phyloP scores from a whole-genome alignment of 257 asterid genomes.

The Capsicum pubescens region DNA sequence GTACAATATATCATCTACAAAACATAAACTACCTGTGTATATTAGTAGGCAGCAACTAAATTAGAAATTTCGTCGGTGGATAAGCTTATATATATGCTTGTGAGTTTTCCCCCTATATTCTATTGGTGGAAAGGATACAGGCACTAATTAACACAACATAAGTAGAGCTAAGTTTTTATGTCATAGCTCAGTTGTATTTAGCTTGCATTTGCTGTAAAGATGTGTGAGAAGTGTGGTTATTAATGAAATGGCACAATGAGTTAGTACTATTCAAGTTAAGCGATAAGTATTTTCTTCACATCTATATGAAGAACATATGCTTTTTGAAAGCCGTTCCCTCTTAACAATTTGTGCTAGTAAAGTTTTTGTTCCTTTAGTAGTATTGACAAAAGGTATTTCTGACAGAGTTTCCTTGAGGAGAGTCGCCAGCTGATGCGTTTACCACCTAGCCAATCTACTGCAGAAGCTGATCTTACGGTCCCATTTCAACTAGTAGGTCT shows the following conservation, averaged over 20 bases:
- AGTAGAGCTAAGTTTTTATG: background rate
- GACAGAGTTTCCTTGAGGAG: conserved; percentile 97
- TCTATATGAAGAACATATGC: background rate
- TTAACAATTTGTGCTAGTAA: conserved; percentile 3
- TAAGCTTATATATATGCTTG: background rate
- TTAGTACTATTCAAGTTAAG: conserved; percentile 18
- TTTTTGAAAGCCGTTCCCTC: background rate
- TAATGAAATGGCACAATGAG: background rate
- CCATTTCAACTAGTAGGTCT: conserved; percentile 90
- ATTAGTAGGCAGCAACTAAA: background rate
- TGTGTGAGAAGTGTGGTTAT: background rate
- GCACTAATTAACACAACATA: background rate
- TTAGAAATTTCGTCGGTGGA: background rate
- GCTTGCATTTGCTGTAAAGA: conserved; percentile 11
- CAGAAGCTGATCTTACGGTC: conserved; percentile 98
- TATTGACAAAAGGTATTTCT: conserved; percentile 26
- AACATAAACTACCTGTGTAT: background rate
- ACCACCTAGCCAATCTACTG: conserved; percentile 98
- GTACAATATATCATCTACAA: background rate
- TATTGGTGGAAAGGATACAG: background rate
- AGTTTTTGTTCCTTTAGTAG: conserved; percentile 18
- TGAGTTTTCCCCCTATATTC: background rate
- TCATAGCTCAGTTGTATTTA: background rate
- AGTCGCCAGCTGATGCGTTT: conserved; percentile 95
- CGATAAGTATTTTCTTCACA: background rate